Percentiles rank a stretch among this genome's conserved stretches.
These are phyloP conservation scores for Zygoascus biomembranicola DNA, from an alignment of 805 yeast species.

Conservation along the genomic window DNA sequence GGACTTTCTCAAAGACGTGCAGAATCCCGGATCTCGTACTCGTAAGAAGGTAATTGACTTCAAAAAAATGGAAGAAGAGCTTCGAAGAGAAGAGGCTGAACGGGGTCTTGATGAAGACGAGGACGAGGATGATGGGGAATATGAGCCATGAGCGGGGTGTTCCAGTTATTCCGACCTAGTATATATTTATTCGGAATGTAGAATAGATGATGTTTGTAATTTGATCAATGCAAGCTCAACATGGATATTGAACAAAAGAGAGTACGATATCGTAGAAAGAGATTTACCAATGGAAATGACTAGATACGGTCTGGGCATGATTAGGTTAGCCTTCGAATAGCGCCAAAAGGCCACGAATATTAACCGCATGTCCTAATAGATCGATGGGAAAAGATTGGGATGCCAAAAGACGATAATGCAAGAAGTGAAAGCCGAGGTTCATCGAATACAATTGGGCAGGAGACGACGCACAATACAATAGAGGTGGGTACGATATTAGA, in stretches of 20 bases:
- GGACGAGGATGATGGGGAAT: conserved; percentile 40
- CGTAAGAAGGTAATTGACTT: conserved; percentile 85
- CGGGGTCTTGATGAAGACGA: conserved; percentile 33
- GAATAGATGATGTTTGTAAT: neutral
- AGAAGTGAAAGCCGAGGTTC: no score
- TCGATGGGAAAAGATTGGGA: no score
- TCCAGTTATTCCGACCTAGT: neutral
- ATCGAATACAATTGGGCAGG: no score
- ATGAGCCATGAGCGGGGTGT: conserved; percentile 24
- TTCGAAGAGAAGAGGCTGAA: conserved; percentile 35
- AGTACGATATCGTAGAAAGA: no score
- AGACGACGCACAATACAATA: no score
- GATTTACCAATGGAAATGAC: no score
- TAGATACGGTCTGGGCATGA: no score
- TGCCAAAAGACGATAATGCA: no score
- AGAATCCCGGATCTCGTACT: conserved; percentile 75
- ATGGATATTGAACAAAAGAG: neutral
- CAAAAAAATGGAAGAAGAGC: conserved; percentile 66
- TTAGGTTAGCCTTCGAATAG: no score
- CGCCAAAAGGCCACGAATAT: no score
- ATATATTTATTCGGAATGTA: conserved; percentile 3
- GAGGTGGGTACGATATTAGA: no score
- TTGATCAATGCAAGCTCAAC: neutral
- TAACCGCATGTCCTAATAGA: no score
- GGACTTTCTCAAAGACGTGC: conserved; percentile 39